Evolutionary conservation across 2,329 filamentous ascomycete genomes (phyloP).

Genomic region (Blastomyces gilchristii): DNA sequence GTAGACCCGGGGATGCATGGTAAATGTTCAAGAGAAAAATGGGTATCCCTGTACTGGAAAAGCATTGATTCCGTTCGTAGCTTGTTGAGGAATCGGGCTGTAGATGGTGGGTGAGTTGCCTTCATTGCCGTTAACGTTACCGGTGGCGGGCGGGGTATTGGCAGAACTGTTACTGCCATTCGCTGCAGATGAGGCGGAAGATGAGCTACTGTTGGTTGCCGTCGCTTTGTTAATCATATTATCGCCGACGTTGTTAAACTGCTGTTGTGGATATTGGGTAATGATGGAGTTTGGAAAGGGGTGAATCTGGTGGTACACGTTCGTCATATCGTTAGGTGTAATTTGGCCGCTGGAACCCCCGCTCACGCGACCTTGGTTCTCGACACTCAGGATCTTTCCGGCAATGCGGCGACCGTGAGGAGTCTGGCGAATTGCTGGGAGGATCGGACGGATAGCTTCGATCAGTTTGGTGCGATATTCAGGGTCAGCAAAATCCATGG

Average conservation of each 20-base stretch:
- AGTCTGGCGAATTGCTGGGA: conserved; percentile 76
- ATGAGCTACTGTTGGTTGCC: neutral
- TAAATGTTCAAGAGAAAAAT: neutral
- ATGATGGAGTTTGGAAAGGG: conserved; percentile 20
- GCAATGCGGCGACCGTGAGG: conserved; percentile 91
- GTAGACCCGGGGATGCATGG: neutral
- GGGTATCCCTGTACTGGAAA: conserved; percentile 3
- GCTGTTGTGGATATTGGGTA: conserved; percentile 19
- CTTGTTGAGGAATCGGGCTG: conserved; percentile 22
- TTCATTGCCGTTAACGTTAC: neutral
- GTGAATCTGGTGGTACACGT: conserved; percentile 22
- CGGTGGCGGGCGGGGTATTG: neutral
- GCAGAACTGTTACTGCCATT: conserved; percentile 2
- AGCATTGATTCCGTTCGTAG: conserved; percentile 16
- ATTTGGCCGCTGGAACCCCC: conserved; percentile 30
- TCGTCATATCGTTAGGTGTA: conserved; percentile 32
- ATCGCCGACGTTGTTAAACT: conserved; percentile 1
- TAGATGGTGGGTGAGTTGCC: conserved; percentile 25
- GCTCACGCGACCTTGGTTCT: conserved; percentile 33
- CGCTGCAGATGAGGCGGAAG: neutral
- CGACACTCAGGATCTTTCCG: conserved; percentile 63
- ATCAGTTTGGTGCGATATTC: conserved; percentile 65
- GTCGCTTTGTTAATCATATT: neutral
- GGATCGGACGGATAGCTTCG: conserved; percentile 72
- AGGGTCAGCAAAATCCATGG: conserved; percentile 71